Percentiles rank a stretch among this genome's conserved stretches.
Evolutionary conservation across 139 green algal species (phyloP).

Genomic region (Chlorella sp.): DNA sequence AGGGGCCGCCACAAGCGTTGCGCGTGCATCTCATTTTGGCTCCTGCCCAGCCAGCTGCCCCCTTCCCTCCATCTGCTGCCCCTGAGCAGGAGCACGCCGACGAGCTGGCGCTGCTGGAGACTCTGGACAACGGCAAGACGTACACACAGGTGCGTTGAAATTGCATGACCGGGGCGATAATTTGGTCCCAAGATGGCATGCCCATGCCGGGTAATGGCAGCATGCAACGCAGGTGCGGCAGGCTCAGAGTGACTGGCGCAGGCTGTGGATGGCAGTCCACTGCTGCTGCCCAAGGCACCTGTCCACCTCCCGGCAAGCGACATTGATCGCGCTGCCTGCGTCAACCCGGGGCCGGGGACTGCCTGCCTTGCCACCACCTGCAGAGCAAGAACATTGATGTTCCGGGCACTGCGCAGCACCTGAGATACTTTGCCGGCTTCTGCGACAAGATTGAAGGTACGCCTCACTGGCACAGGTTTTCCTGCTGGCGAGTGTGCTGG

Average conservation of each 20-base stretch:
- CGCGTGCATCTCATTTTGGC: not conserved
- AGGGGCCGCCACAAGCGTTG: too few species aligned
- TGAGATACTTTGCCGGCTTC: conserved; percentile 72
- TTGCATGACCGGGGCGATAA: too few species aligned
- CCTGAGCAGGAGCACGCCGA: conserved; percentile 40
- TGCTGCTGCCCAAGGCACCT: too few species aligned
- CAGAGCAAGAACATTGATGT: conserved; percentile 42
- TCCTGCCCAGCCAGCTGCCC: not conserved
- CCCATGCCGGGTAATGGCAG: too few species aligned
- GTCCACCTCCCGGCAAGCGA: too few species aligned
- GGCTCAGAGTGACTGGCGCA: too few species aligned
- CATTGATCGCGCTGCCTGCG: too few species aligned
- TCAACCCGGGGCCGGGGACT: too few species aligned
- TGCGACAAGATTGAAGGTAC: conserved; percentile 79
- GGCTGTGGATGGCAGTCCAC: too few species aligned
- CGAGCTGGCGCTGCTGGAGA: conserved; percentile 67
- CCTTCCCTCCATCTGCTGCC: not conserved
- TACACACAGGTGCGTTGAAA: not conserved
- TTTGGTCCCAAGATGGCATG: too few species aligned
- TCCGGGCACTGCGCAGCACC: conserved; percentile 58
- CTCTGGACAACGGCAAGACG: conserved; percentile 77
- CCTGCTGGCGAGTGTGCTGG: not conserved
- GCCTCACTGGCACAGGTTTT: too few species aligned
- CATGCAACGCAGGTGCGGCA: too few species aligned
- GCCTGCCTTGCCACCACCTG: not conserved